These are phyloP conservation scores for Globisporangium viniferum DNA, from an alignment of 352 stramenopile species.

Conservation along the genomic window DNA sequence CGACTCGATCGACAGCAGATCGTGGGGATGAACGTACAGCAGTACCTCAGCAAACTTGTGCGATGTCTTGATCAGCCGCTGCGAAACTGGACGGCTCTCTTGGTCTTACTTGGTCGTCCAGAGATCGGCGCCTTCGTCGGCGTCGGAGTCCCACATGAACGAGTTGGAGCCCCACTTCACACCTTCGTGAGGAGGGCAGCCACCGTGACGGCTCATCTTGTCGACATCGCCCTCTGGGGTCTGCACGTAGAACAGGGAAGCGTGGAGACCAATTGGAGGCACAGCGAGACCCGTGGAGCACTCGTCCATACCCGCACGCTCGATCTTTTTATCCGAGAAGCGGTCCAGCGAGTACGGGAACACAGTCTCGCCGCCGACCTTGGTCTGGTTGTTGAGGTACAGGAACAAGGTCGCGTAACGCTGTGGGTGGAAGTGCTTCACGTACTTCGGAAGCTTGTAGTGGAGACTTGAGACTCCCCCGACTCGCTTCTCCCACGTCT, in stretches of 20 bases:
- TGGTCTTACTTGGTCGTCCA: slow-evolving; percentile 69
- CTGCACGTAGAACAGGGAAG: slow-evolving; percentile 84
- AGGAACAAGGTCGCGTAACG: slow-evolving; percentile 96
- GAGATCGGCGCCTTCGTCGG: slow-evolving; percentile 73
- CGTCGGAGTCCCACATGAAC: slow-evolving; percentile 87
- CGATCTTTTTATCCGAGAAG: slow-evolving; percentile 65
- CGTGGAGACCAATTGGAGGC: slow-evolving; percentile 62
- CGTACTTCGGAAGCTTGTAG: slow-evolving; percentile 64
- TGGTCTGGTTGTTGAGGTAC: slow-evolving; percentile 95
- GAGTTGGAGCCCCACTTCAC: slow-evolving; percentile 85
- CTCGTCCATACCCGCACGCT: slow-evolving; percentile 75
- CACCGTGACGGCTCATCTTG: slow-evolving; percentile 75
- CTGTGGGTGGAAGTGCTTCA: slow-evolving; percentile 88
- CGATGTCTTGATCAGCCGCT: not conserved
- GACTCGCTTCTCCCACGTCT: slow-evolving; percentile 61
- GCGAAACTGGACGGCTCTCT: not conserved
- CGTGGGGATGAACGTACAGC: not conserved
- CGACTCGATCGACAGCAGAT: not conserved
- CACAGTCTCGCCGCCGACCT: slow-evolving; percentile 95
- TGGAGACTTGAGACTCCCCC: slow-evolving; percentile 24
- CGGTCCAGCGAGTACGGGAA: slow-evolving; percentile 90
- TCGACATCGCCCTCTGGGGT: slow-evolving; percentile 73
- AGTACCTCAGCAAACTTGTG: not conserved
- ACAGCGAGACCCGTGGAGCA: slow-evolving; percentile 76
- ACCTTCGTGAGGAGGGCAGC: slow-evolving; percentile 81